Base-by-base conservation (phyloP, 2,329 filamentous ascomycete genomes). In the Penicillium hesseltinei region DNA sequence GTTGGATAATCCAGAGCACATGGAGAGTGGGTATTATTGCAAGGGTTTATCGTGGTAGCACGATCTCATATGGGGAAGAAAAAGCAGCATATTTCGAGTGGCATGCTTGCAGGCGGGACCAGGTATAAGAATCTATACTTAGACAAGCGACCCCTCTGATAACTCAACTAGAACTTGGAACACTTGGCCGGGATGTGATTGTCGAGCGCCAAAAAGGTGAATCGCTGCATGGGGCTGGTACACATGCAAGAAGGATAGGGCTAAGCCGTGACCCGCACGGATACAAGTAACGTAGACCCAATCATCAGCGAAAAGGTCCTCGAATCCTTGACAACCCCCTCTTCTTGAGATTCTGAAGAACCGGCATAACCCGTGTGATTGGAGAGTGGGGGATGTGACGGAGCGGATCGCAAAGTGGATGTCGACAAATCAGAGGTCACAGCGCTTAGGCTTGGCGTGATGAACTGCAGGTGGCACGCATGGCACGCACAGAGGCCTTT, bases 101-200 rank as follows among this genome's bases (percentile, higher is more conserved):
- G 31, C 42, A 57, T 55, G 54, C 40, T 51, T 58, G 25, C 54
- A 54, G 51, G 59, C 36, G 48, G 52, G 60, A 53, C 42, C 6
- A 36, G 50, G 31, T 57, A 56, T 61, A 62, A 54, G 47, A 56
- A 52, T 59, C 59, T 65, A 63, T 62, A 58, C 59, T 63, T 63
- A 62, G 62, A 57, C 48, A n/a, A 51, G 27, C 36, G 15, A 59
- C 47, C 51, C 43, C 56, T 40, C 52, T 46, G 40, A 55, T 36
- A 47, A 54, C 39, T 33, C 48, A 54, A 40, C 33, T 23, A 38
- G 9, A 25, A 35, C 29, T 44, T 10, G 33, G 53, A 42, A 35
- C 46, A 40, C 54, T 21, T 43, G 48, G 39, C 47, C 27, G 36
- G 42, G 54, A 60, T 56, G 61, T 57, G 61, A 60, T 42, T 36